Evolutionary conservation across 495 filamentous ascomycete genomes (phyloP).

Genomic region (Neurospora sp.): DNA sequence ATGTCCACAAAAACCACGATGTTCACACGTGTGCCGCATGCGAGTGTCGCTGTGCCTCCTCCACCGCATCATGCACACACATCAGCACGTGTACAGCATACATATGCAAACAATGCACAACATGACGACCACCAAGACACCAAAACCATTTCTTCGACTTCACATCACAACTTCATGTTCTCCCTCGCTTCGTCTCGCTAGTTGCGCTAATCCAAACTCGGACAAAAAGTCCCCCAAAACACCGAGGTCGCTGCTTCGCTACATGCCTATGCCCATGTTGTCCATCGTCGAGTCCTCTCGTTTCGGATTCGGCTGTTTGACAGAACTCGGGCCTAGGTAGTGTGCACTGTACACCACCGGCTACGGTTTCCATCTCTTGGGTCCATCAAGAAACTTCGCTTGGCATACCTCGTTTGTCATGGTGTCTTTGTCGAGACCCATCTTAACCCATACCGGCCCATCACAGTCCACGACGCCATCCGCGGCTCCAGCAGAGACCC

Average conservation of each 20-base stretch:
- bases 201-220: background rate
- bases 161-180: background rate
- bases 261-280: background rate
- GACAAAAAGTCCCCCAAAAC: background rate
- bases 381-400: background rate
- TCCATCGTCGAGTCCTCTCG: background rate
- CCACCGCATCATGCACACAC: background rate
- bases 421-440: background rate
- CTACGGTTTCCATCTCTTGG: background rate
- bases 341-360: background rate
- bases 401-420: background rate
- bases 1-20: background rate
- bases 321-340: background rate
- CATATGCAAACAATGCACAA: background rate
- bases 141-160: background rate
- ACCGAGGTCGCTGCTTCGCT: background rate
- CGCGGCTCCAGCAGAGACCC: background rate
- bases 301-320: background rate
- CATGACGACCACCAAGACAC: background rate
- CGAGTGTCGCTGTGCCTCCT: background rate
- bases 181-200: background rate
- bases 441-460: background rate
- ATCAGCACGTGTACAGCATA: background rate
- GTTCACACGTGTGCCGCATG: background rate
- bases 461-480: background rate